Conservation (phyloP, 805 yeast genomes). For the Pichia pseudocactophila region DNA sequence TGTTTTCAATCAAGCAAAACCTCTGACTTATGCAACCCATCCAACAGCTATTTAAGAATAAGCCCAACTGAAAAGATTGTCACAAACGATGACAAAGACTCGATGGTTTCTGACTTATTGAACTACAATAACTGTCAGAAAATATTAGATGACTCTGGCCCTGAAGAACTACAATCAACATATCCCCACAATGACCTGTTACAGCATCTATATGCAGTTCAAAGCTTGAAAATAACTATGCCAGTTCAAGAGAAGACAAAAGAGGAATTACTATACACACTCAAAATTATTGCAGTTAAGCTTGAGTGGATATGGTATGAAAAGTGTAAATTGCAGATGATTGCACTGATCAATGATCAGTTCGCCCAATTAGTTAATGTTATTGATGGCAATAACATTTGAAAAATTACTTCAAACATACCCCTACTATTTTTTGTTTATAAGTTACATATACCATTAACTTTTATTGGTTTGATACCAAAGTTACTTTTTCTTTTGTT, state of each 20-base stretch:
- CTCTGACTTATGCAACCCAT: no score
- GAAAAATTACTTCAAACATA: no score
- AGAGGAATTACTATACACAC: conserved; percentile 37
- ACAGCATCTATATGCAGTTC: conserved; percentile 27
- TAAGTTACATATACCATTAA: no score
- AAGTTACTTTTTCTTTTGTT: conserved; percentile 41
- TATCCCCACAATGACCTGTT: conserved; percentile 24
- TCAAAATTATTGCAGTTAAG: conserved; percentile 40
- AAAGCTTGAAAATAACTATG: conserved; percentile 37
- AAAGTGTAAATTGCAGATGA: conserved; percentile 28
- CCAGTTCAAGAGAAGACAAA: conserved; percentile 49
- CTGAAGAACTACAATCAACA: neutral
- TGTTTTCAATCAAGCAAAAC: no score
- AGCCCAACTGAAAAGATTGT: neutral
- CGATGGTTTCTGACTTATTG: neutral
- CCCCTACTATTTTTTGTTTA: no score
- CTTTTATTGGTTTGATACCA: no score
- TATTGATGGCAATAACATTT: conserved; percentile 4
- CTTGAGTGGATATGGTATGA: conserved; percentile 54
- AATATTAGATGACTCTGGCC: neutral
- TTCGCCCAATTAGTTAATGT: neutral
- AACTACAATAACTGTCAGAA: no score
- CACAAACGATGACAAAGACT: neutral
- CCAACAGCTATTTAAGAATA: no score
- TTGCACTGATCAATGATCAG: conserved; percentile 16